Percentiles rank a stretch among this genome's conserved stretches.
Evolutionary conservation across 345 rosid species (phyloP).

Genomic region (Linum usitatissimum): DNA sequence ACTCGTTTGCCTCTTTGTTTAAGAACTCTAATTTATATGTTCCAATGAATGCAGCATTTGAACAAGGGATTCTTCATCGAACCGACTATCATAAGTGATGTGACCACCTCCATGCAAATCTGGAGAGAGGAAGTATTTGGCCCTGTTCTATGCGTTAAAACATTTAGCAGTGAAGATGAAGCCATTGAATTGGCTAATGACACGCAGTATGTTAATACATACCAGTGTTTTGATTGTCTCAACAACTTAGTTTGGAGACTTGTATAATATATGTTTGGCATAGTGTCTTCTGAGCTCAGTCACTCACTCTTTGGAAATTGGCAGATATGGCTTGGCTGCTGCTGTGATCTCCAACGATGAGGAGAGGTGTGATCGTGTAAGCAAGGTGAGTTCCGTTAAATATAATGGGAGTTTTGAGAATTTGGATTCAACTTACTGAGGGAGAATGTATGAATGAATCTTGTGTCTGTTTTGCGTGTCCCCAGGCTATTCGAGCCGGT

Average conservation of each 20-base stretch:
- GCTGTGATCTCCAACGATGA: constrained; percentile 86
- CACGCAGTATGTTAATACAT: constrained; percentile 51
- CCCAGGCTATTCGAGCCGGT: constrained; percentile 72
- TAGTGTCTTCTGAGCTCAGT: no score
- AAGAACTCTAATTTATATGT: not conserved
- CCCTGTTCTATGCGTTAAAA: constrained; percentile 84
- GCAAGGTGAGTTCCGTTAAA: constrained; percentile 46
- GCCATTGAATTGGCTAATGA: constrained; percentile 92
- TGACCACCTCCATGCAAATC: constrained; percentile 83
- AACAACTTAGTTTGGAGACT: no score
- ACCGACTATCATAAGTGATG: constrained; percentile 68
- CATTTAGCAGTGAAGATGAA: constrained; percentile 86
- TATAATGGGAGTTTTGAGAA: not conserved
- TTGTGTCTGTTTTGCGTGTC: not conserved
- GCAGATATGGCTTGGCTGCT: constrained; percentile 71
- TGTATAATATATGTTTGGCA: no score
- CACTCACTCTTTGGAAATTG: not conserved
- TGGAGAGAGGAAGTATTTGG: constrained; percentile 99
- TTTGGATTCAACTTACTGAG: not conserved
- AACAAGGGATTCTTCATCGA: constrained; percentile 73
- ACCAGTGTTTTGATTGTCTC: not conserved
- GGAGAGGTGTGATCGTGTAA: constrained; percentile 86
- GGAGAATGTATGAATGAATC: not conserved
- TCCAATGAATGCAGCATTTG: constrained; percentile 45
- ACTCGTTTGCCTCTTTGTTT: constrained; percentile 11